Conservation (phyloP, 805 yeast genomes). For the Ogataea parapolymorpha region DNA sequence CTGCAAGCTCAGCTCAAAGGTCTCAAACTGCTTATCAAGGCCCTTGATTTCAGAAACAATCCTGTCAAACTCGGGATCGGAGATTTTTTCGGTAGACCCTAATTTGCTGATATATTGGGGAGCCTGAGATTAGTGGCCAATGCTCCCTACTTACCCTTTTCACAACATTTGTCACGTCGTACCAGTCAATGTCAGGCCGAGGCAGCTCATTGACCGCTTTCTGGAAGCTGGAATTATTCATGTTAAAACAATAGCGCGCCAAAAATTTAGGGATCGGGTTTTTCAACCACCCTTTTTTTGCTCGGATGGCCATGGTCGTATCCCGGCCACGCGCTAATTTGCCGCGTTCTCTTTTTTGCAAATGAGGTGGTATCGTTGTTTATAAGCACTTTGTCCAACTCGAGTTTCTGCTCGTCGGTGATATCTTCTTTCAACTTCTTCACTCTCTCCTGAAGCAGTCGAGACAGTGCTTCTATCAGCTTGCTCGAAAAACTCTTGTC, state of each 20-base stretch:
- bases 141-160: constrained; percentile 22
- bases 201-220: constrained; percentile 16
- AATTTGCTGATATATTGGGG: constrained; percentile 35
- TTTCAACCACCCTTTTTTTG: constrained; percentile 10
- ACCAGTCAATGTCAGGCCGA: constrained; percentile 27
- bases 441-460: constrained; percentile 29
- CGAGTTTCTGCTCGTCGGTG: constrained; percentile 9
- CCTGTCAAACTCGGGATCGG: constrained; percentile 38
- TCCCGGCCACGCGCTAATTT: constrained; percentile 62
- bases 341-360: constrained; percentile 23
- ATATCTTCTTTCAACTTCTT: constrained; percentile 22
- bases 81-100: constrained; percentile 29
- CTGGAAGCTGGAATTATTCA: constrained; percentile 7
- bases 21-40: constrained; percentile 15
- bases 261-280: constrained; percentile 1
- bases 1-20: constrained; percentile 13
- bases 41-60: constrained; percentile 17
- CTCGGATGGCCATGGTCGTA: constrained; percentile 63
- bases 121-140: constrained; percentile 14
- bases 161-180: constrained; percentile 24
- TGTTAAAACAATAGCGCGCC: constrained; percentile 2
- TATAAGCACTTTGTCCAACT: constrained; percentile 21
- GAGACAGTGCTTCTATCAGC: constrained; percentile 33
- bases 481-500: constrained; percentile 50
- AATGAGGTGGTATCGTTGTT: constrained; percentile 16